Percentiles rank a stretch among this genome's conserved stretches.
Conservation (phyloP, 2,329 filamentous ascomycete genomes). For the Monosporascus sp. region DNA sequence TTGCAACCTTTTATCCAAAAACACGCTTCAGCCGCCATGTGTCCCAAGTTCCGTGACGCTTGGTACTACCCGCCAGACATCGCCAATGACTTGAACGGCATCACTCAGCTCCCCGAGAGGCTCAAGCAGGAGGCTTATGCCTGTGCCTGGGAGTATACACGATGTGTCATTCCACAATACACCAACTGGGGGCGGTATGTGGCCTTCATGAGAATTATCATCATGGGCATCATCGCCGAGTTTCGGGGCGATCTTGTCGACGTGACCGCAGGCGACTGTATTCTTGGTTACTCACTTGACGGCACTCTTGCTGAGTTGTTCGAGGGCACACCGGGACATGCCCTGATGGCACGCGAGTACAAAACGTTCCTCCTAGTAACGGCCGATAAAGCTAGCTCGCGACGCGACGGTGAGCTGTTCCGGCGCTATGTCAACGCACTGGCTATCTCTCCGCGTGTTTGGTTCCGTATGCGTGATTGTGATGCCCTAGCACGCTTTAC, state of each 20-base stretch:
- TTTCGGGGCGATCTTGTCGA: slow-evolving; percentile 14
- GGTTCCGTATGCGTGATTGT: slow-evolving; percentile 30
- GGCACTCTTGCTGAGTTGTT: slow-evolving; percentile 12
- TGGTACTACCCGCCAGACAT: too few relatives aligned
- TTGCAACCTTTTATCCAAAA: too few relatives aligned
- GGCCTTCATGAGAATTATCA: slow-evolving; percentile 16
- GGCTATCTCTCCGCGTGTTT: slow-evolving; percentile 17
- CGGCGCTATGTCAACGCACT: slow-evolving; percentile 24
- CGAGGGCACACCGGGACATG: slow-evolving; percentile 6
- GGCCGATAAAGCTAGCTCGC: slow-evolving; percentile 12
- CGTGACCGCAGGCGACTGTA: slow-evolving; percentile 1
- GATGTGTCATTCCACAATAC: slow-evolving; percentile 19
- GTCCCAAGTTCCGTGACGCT: too few relatives aligned
- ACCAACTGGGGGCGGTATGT: slow-evolving; percentile 20
- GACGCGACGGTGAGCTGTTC: slow-evolving; percentile 17
- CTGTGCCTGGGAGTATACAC: slow-evolving; percentile 20
- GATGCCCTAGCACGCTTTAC: slow-evolving; percentile 29
- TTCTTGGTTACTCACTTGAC: slow-evolving; percentile 15
- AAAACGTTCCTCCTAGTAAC: slow-evolving; percentile 16
- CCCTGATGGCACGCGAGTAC: slow-evolving; percentile 15
- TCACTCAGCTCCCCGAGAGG: too few relatives aligned
- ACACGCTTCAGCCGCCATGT: too few relatives aligned
- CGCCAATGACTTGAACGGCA: too few relatives aligned
- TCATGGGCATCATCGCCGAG: slow-evolving; percentile 18
- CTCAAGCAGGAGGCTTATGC: slow-evolving; percentile 10